Evolutionary conservation across 768 basidiomycete genomes (phyloP), one percentile per base, ranked within the genome.

Genomic region (Mycena capillaripes): DNA sequence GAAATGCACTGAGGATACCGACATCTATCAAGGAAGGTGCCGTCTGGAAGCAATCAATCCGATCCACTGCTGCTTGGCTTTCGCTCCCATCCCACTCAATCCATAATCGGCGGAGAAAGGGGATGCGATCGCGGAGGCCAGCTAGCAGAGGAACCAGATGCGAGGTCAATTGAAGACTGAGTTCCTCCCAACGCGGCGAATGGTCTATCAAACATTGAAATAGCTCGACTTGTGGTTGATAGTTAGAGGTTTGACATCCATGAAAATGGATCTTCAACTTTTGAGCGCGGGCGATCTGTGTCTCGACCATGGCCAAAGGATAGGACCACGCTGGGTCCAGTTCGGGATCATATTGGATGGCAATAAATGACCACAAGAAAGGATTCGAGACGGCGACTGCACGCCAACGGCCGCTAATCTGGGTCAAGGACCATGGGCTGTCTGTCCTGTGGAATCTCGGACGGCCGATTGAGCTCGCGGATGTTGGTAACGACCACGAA

Each of bases 251-350:
- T 14, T 4, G 12, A 12, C 5, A 38, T 21, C 14, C 56, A 10
- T 48, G n/a, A 29, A 67, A 67, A 29, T 59, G 32, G 16, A 67
- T 38, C 11, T 25, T 38, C 30, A 67, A 30, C 3, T 23, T 36
- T 10, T 50, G 66, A 10, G 66, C 30, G n/a, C 66, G 66, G 2
- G 48, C 40, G 55, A 67, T 48, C 16, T 59, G 66, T 34, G 57
- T 25, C 25, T 58, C 21, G 23, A 59, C 19, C 42, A 59, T 16
- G 4, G 30, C 4, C 21, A 57, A 25, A 0, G 57, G 21, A 46
- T 67, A 48, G 2, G 38, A 8, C 12, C 9, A n/a, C n/a, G 9
- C 40, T 8, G 38, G 2, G 38, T 16, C 38, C 16, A 46, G 3
- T n/a, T 48, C 30, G 30, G 32, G 46, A 6, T 16, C 16, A 25